These are phyloP conservation scores for Ogataea angusta DNA, from an alignment of 805 yeast genomes.

Conservation along the genomic window DNA sequence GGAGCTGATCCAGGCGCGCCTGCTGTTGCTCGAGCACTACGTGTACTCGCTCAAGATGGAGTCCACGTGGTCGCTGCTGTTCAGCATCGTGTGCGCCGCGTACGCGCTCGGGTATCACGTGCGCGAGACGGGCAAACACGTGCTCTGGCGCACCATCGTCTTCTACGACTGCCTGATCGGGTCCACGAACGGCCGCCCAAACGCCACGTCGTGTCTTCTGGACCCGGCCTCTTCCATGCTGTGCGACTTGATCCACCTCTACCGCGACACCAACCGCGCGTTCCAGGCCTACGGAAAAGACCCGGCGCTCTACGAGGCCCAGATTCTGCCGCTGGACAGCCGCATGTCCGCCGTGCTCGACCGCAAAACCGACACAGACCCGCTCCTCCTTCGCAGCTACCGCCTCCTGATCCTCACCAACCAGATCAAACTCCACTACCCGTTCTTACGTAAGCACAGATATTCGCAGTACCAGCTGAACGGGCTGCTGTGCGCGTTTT, in stretches of 20 bases:
- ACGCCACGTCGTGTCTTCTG: constrained; percentile 3
- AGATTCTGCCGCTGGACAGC: constrained; percentile 6
- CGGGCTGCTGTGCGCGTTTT: constrained; percentile 4
- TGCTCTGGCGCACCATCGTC: constrained; percentile 5
- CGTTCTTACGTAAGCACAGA: constrained; percentile 2
- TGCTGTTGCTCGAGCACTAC: constrained; percentile 8
- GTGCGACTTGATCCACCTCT: background rate
- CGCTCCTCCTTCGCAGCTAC: background rate
- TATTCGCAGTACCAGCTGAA: constrained; percentile 8
- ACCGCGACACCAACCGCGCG: constrained; percentile 1
- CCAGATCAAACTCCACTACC: constrained; percentile 16
- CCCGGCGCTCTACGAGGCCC: background rate
- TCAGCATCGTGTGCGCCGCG: constrained; percentile 5
- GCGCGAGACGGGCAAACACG: background rate
- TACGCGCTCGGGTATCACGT: constrained; percentile 3
- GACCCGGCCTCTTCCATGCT: background rate
- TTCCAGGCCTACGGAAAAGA: background rate
- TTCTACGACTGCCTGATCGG: constrained; percentile 7
- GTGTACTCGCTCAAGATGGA: constrained; percentile 3
- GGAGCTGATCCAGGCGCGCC: constrained; percentile 8
- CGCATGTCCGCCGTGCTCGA: background rate
- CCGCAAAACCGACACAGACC: background rate
- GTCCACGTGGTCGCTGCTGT: constrained; percentile 6
- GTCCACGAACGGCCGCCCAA: constrained; percentile 8
- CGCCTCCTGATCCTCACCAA: constrained; percentile 2